A percentile compares a stretch with the other conserved stretches of the same genome.
These are phyloP conservation scores for Boletus pseudo-olivaceus DNA, from an alignment of 768 basidiomycete genomes.

Conservation along the genomic window DNA sequence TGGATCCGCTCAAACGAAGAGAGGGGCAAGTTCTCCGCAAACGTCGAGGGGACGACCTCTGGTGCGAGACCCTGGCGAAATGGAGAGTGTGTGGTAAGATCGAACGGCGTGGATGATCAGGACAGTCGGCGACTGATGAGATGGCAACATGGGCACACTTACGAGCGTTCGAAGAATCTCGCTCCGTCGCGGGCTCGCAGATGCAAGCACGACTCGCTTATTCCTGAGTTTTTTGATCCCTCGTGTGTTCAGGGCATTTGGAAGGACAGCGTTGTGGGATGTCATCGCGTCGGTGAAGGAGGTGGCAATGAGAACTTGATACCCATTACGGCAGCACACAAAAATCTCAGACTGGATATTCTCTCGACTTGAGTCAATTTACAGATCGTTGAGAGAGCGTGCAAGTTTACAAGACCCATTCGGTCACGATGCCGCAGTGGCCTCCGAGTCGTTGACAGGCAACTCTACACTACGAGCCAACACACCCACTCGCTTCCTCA, in stretches of 20 bases:
- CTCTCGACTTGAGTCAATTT: not conserved
- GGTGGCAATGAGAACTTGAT: not conserved
- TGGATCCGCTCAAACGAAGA: conserved; percentile 65
- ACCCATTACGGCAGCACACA: not conserved
- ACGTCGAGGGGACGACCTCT: conserved; percentile 71
- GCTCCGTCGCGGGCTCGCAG: conserved; percentile 78
- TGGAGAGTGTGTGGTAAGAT: not conserved
- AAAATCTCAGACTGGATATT: not conserved
- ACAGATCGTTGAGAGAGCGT: not conserved
- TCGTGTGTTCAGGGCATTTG: conserved; percentile 61
- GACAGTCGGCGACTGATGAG: not conserved
- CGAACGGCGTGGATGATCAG: not conserved
- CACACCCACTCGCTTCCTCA: not conserved
- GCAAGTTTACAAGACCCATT: not conserved
- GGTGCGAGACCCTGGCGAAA: conserved; percentile 54
- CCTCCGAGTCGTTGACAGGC: not conserved
- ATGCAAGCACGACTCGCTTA: conserved; percentile 83
- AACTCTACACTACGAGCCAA: conserved; percentile 1
- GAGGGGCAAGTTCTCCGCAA: conserved; percentile 73
- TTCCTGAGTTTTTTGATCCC: conserved; percentile 62
- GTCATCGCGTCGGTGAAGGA: not conserved
- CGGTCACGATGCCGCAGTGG: not conserved
- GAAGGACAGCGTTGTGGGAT: conserved; percentile 50
- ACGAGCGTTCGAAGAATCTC: conserved; percentile 81
- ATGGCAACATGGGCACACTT: conserved; percentile 23